Percentiles rank a stretch among this genome's conserved stretches.
Conservation (phyloP, 306 rosid species). For the Styphnolobium japonicum region DNA sequence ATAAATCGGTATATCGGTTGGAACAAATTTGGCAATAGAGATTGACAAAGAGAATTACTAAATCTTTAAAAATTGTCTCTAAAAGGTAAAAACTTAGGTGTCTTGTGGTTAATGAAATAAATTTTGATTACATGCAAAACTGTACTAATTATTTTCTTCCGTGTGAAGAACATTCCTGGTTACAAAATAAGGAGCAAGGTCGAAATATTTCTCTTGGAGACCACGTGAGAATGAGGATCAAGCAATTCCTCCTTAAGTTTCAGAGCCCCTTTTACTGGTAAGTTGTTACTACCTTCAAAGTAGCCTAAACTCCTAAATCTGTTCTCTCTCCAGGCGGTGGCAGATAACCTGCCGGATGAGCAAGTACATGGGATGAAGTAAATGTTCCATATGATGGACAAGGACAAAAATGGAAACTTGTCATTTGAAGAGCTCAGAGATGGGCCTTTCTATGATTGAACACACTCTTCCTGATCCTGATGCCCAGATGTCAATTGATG, state of each 20-base stretch:
- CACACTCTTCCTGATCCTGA: slow-evolving; percentile 72
- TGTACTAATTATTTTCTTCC: slow-evolving; percentile 25
- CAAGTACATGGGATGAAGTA: slow-evolving; percentile 61
- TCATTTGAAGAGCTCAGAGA: slow-evolving; percentile 83
- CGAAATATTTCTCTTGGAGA: slow-evolving; percentile 66
- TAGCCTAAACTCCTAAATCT: not conserved
- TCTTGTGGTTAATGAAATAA: not conserved
- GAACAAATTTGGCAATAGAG: not conserved
- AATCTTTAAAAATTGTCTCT: not conserved
- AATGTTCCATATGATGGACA: slow-evolving; percentile 82
- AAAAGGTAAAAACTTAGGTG: not conserved
- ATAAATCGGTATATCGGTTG: not conserved
- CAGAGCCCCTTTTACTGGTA: not conserved
- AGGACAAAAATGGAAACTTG: slow-evolving; percentile 72
- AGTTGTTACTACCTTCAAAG: not conserved
- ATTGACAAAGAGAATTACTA: not conserved
- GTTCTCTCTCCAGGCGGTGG: slow-evolving; percentile 70
- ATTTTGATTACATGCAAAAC: not conserved
- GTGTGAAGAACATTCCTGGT: slow-evolving; percentile 75
- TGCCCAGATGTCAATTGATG: slow-evolving; percentile 70
- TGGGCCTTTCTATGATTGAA: slow-evolving; percentile 68
- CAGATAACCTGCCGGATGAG: slow-evolving; percentile 75
- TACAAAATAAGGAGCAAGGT: slow-evolving; percentile 58
- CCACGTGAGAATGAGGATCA: slow-evolving; percentile 80
- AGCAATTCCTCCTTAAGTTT: slow-evolving; percentile 77